A percentile compares a stretch with the other conserved stretches of the same genome.
These are phyloP conservation scores for Orbilia quercus DNA, from an alignment of 2,329 filamentous ascomycete genomes.

Conservation along the genomic window DNA sequence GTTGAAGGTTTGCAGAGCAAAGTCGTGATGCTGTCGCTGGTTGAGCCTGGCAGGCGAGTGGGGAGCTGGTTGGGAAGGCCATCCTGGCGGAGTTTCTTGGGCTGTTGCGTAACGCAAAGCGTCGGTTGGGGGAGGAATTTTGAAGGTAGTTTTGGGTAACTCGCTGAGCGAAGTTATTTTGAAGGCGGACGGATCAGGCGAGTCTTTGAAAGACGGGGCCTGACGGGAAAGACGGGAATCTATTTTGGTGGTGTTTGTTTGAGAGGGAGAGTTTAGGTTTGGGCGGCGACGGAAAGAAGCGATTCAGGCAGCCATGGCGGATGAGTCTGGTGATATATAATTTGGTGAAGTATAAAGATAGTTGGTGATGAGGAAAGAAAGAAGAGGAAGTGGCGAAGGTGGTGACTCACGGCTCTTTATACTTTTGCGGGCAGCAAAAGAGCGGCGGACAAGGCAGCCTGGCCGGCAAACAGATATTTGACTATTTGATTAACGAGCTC, in stretches of 20 bases:
- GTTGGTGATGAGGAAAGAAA: constrained; percentile 7
- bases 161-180: constrained; percentile 56
- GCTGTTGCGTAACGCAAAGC: constrained; percentile 56
- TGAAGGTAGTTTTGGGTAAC: constrained; percentile 50
- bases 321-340: neutral
- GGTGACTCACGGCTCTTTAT: constrained; percentile 57
- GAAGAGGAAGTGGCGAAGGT: neutral
- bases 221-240: constrained; percentile 25
- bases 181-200: constrained; percentile 46
- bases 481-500: no score
- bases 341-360: constrained; percentile 1
- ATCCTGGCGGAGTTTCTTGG: constrained; percentile 56
- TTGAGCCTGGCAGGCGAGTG: constrained; percentile 42
- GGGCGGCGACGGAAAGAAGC: constrained; percentile 4
- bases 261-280: neutral
- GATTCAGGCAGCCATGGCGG: constrained; percentile 51
- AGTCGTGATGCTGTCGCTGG: constrained; percentile 1
- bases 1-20: constrained; percentile 38
- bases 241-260: constrained; percentile 32
- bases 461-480: no score
- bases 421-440: constrained; percentile 9
- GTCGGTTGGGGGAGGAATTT: constrained; percentile 56
- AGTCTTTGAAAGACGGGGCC: constrained; percentile 47
- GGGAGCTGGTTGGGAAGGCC: constrained; percentile 43
- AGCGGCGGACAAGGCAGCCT: no score